A percentile compares a stretch with the other conserved stretches of the same genome.
These are phyloP conservation scores for Lyophyllum decastes DNA, from an alignment of 768 basidiomycete genomes.

Conservation along the genomic window DNA sequence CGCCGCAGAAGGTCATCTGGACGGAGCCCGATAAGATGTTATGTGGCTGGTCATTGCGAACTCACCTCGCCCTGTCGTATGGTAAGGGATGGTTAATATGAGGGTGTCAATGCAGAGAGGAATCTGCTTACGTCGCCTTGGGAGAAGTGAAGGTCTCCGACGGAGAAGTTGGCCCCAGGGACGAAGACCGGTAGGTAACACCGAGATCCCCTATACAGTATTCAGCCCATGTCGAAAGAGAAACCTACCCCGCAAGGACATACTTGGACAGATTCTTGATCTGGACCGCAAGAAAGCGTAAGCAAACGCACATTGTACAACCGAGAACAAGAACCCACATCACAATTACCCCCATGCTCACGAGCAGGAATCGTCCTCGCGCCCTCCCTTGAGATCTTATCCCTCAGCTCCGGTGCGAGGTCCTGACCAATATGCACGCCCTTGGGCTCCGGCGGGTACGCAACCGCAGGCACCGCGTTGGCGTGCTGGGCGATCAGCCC, in stretches of 20 bases:
- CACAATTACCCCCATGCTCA: slow-evolving; percentile 82
- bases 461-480: slow-evolving; percentile 61
- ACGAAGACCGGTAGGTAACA: slow-evolving; percentile 81
- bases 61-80: slow-evolving; percentile 56
- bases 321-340: slow-evolving; percentile 45
- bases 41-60: neutral
- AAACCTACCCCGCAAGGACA: too few relatives aligned
- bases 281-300: slow-evolving; percentile 29
- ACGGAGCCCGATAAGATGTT: neutral
- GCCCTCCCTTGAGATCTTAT: slow-evolving; percentile 64
- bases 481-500: slow-evolving; percentile 57
- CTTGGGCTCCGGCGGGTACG: slow-evolving; percentile 57
- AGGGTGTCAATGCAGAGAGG: neutral
- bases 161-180: slow-evolving; percentile 73
- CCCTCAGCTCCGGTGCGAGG: slow-evolving; percentile 41
- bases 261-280: slow-evolving; percentile 76
- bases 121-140: slow-evolving; percentile 60
- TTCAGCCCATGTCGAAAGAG: neutral
- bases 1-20: slow-evolving; percentile 73
- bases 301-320: neutral
- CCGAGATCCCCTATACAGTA: slow-evolving; percentile 53
- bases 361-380: slow-evolving; percentile 75
- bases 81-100: slow-evolving; percentile 3
- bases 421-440: slow-evolving; percentile 76
- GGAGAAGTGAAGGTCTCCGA: slow-evolving; percentile 80